Conservation (phyloP, 768 basidiomycete genomes). For the Trametes coccinea region DNA sequence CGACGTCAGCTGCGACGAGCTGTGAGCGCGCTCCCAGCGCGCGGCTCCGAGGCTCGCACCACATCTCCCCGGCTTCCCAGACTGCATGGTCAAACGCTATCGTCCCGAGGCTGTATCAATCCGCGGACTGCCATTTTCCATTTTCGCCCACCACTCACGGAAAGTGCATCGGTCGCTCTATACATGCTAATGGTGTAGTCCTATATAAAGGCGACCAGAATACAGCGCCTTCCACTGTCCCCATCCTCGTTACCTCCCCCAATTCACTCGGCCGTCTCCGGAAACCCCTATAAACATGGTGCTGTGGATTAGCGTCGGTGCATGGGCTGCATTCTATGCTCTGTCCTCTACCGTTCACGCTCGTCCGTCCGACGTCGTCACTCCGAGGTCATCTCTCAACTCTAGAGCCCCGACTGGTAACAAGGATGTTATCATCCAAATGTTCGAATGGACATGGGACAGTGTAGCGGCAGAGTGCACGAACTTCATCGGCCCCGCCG, state of each 20-base stretch:
- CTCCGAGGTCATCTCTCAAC: not conserved
- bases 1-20: slow-evolving; percentile 1
- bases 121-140: not conserved
- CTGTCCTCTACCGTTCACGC: not conserved
- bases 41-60: slow-evolving; percentile 9
- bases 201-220: not conserved
- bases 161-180: not conserved
- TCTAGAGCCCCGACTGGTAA: slow-evolving; percentile 11
- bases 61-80: not conserved
- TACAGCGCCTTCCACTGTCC: not conserved
- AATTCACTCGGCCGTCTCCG: not conserved
- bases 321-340: not conserved
- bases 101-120: not conserved
- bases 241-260: not conserved
- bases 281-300: not conserved
- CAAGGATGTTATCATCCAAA: slow-evolving; percentile 58
- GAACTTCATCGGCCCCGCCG: slow-evolving; percentile 66
- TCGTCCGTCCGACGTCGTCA: not conserved
- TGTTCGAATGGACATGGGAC: slow-evolving; percentile 65
- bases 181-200: not conserved
- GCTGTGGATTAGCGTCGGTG: not conserved
- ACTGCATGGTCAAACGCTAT: not conserved
- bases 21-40: not conserved
- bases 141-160: not conserved
- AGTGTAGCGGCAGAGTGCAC: slow-evolving; percentile 64